Base-by-base conservation (phyloP, 495 filamentous ascomycete genomes). In the Aspergillus egyptiacus region DNA sequence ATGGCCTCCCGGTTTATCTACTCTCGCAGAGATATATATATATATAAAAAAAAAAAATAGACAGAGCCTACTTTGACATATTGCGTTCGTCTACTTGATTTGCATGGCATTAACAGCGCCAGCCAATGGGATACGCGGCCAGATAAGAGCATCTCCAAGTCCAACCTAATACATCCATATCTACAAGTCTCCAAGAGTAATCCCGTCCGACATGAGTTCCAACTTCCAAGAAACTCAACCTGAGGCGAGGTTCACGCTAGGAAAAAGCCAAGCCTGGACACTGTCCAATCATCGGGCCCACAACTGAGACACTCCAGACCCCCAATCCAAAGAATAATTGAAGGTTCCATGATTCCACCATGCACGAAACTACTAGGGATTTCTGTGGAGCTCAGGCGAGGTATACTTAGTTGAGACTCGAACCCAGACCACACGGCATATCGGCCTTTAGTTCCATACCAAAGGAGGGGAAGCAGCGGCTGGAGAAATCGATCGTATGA, bases 251-350 rank as follows among this genome's bases (percentile, higher is more conserved):
- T 43, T 46, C 50, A 28, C 51, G 36, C 57, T 60, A 60, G 48
- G 50, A 54, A 57, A 56, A 57, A 54, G 53, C 57, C 56, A 60
- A 54, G 48, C 31, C 18, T 19, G n/a, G n/a, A 4, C 14, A 35
- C 25, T 22, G 34, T 20, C 57, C 57, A 60, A 56, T 60, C 53
- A 53, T 11, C 13, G 23, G 11, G 15, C 22, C 17, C 13, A 5
- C 23, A 35, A 31, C 17, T 60, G 39, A 60, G 53, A 59, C 56
- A 59, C 45, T n/a, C 19, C 36, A 48, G 46, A 35, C 42, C 42
- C 35, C 34, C 39, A 48, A 42, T 46, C 48, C 44, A 24, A 25
- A 39, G 14, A 17, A 42, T 24, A 10, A 17, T 36, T 28, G 20
- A 15, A 45, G 33, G 33, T 58, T 54, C 47, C 42, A 50, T n/a